Percentiles rank a stretch among this genome's conserved stretches.
phyloP scores from a whole-genome alignment of 768 basidiomycete species.

The Obba rivulosa region DNA sequence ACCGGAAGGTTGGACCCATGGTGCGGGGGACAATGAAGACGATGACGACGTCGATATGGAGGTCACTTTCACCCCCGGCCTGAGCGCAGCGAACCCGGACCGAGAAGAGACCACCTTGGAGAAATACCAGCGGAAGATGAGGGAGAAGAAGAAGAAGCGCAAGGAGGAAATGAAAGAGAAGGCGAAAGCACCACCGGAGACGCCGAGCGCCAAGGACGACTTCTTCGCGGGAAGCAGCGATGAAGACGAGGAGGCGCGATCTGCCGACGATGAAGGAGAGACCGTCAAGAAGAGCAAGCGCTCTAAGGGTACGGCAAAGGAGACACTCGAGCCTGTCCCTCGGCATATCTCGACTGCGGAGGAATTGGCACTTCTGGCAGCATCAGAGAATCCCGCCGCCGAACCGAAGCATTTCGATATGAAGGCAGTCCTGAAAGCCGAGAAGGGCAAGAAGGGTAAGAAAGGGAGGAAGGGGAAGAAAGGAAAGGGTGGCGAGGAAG shows the following conservation, averaged over 20 bases:
- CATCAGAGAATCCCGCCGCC: slow-evolving; percentile 45
- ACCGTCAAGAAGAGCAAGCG: slow-evolving; percentile 16
- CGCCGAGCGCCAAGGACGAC: slow-evolving; percentile 44
- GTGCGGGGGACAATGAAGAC: slow-evolving; percentile 30
- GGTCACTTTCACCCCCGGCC: slow-evolving; percentile 89
- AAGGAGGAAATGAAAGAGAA: slow-evolving; percentile 59
- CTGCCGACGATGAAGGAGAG: slow-evolving; percentile 20
- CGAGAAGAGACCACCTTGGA: slow-evolving; percentile 85
- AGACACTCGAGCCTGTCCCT: slow-evolving; percentile 16
- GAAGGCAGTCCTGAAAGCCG: slow-evolving; percentile 81
- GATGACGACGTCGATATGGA: slow-evolving; percentile 78
- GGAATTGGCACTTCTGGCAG: slow-evolving; percentile 59
- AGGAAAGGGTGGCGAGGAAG: slow-evolving; percentile 41
- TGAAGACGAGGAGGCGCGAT: slow-evolving; percentile 15
- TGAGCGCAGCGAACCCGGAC: slow-evolving; percentile 48
- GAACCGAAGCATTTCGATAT: slow-evolving; percentile 84
- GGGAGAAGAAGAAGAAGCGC: slow-evolving; percentile 79
- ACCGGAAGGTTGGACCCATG: slow-evolving; percentile 80
- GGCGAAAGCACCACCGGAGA: slow-evolving; percentile 16
- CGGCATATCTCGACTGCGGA: slow-evolving; percentile 43
- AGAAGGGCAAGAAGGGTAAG: slow-evolving; percentile 54
- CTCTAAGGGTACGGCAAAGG: slow-evolving; percentile 15
- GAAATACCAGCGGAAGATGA: slow-evolving; percentile 83
- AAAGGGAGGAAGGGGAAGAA: slow-evolving; percentile 39
- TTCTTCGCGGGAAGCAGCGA: slow-evolving; percentile 66